Base-by-base conservation (phyloP, 2,329 filamentous ascomycete species). In the Fusarium secorum region DNA sequence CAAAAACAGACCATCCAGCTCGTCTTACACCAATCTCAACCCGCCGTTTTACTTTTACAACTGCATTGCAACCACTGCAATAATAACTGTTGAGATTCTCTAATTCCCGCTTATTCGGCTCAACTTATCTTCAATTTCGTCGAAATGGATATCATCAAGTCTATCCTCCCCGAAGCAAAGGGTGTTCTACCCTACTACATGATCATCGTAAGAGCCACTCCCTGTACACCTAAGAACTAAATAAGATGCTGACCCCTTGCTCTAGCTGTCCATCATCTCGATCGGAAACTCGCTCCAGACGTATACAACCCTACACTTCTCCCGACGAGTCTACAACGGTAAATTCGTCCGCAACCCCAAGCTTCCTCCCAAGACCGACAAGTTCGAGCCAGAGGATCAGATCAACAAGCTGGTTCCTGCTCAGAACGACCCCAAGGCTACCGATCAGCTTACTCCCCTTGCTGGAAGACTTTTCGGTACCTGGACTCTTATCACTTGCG, bases 221-320 rank as follows among this genome's bases (percentile, higher is more conserved):
- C 48, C 22, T 17, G 9, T 38, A 35, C 41, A 33, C 30, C 39
- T 22, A 56, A 26, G 53, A 48, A 48, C 14, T 30, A 32, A 30
- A 39, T 36, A 49, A 39, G 22, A 39, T 60, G 45, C 70, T 73
- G 56, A 76, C 67, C 64, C 55, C 45, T 36, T 30, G 71, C 30
- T 33, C 22, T 18, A 98, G 95, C 88, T 97, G 78, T 94, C 94
- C 61, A 78, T 94, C 61, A 88, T 97, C 62, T 94, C 95, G 33
- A 86, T 96, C 64, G 91, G 89, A 76, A 99, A 99, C 85, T 92
- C 90, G 38, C 79, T 97, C 49, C 95, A 98, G 85, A 90, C 93
- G 78, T 97, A 97, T 82, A 77, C 84, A 38, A 97, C 94, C 22
- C 86, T 95, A 7, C 86, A 90, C 80, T 97, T 93, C 83, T 94